Evolutionary conservation across 1,284 basidiomycete genomes (phyloP), one percentile per base, ranked within the genome.

Genomic region (Butyriboletus pseudospeciosus): DNA sequence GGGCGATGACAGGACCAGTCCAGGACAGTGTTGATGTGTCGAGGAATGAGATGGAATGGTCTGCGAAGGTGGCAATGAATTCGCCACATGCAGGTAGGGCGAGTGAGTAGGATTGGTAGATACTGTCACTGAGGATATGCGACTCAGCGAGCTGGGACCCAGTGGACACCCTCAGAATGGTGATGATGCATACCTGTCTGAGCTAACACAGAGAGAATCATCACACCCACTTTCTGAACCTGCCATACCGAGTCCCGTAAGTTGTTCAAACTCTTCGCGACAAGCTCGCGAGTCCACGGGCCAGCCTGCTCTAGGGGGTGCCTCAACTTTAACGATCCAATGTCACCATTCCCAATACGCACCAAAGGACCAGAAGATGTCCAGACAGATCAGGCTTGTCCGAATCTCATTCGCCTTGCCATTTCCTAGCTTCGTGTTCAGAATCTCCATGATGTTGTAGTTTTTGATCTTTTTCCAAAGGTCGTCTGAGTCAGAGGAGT

Each of bases 171-270:
- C 20, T 28, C 16, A 10, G 5, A 4, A 36, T 42, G 6, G 9
- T 1, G 10, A 8, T 5, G 14, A 36, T 7, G 3, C 52, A 34
- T 47, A 63, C 64, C 35, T 1, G 66, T 68, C 38, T 55, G 61
- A 36, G 58, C 51, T 48, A 69, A 51, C 1, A 61, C 61, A 40
- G 51, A 67, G 17, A 66, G 56, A 14, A 67, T 59, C 14, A 49
- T 54, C 42, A 69, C 58, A 4, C 66, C 64, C 13, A 47, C 58
- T 36, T 67, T 69, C 25, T 68, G 66, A 17, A 7, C 32, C 28
- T 53, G 58, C 64, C 64, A 68, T n/a, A 1, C 28, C 4, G n/a
- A 5, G 1, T 32, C 16, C 23, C 4, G 10, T 13, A 68, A n/a
- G 39, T 50, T 25, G 7, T 28, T 5, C 42, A 65, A 30, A 48